Percentiles rank a stretch among this genome's conserved stretches.
Evolutionary conservation across 2,329 filamentous ascomycete genomes (phyloP).

Genomic region (Diaporthe sp.): DNA sequence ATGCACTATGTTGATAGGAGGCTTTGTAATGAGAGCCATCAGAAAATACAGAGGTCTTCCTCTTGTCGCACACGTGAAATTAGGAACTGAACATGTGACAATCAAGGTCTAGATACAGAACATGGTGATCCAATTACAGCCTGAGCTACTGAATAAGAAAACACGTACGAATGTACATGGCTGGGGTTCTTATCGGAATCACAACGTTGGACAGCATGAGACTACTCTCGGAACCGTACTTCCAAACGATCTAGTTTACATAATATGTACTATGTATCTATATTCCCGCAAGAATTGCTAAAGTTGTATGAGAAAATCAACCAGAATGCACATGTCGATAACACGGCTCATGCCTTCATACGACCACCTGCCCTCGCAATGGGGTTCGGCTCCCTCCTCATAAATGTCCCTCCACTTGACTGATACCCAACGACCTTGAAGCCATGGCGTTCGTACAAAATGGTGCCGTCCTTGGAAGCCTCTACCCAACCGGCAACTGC

Average conservation of each 20-base stretch:
- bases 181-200: neutral
- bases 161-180: too few species aligned
- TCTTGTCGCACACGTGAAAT: neutral
- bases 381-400: conserved; percentile 1
- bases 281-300: neutral
- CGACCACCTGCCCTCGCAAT: neutral
- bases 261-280: neutral
- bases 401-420: neutral
- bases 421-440: neutral
- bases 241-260: neutral
- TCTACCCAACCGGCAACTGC: conserved; percentile 54
- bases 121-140: too few species aligned
- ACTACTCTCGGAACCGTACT: neutral
- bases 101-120: too few species aligned
- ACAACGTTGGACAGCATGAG: neutral
- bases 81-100: neutral
- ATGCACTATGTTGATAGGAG: neutral
- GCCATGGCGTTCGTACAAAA: conserved; percentile 39
- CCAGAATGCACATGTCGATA: neutral
- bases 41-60: neutral
- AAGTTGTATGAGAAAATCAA: neutral
- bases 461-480: conserved; percentile 48
- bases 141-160: neutral
- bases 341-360: neutral
- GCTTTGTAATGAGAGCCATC: neutral